These are phyloP conservation scores for Pelargonium cotyledonis DNA, from an alignment of 441 rosid species.

Conservation along the genomic window DNA sequence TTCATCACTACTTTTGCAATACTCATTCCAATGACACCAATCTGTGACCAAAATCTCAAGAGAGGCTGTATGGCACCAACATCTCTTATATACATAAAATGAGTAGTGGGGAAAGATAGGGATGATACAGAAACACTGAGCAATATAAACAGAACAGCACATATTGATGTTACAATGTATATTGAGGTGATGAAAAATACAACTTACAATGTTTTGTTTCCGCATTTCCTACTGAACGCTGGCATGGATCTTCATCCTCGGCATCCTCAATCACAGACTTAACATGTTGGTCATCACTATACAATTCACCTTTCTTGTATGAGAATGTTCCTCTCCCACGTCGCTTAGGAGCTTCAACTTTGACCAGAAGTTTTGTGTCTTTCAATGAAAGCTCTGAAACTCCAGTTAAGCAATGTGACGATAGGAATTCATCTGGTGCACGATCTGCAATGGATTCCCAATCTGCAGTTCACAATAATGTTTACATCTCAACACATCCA, in stretches of 20 bases:
- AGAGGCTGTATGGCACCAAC: neutral
- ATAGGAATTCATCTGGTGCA: conserved; percentile 47
- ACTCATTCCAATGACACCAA: neutral
- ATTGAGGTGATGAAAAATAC: neutral
- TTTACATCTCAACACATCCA: conserved; percentile 9
- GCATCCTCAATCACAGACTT: conserved; percentile 26
- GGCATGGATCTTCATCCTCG: conserved; percentile 32
- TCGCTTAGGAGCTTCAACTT: conserved; percentile 48
- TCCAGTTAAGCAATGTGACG: conserved; percentile 47
- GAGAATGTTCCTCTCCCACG: conserved; percentile 91
- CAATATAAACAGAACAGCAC: neutral
- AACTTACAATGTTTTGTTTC: conserved; percentile 45
- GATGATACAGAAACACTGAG: neutral
- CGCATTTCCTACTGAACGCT: conserved; percentile 28
- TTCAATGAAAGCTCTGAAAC: conserved; percentile 53
- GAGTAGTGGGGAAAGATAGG: too few species aligned
- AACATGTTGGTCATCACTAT: conserved; percentile 40
- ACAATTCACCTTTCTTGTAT: conserved; percentile 46
- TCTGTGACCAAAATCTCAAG: neutral
- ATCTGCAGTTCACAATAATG: conserved; percentile 35
- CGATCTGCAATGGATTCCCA: conserved; percentile 85
- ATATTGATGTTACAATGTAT: neutral
- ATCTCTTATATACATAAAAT: too few species aligned
- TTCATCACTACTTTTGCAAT: neutral
- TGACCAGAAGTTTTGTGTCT: conserved; percentile 23